Conservation (phyloP, 257 asterid species). For the Ligustrum vulgare region DNA sequence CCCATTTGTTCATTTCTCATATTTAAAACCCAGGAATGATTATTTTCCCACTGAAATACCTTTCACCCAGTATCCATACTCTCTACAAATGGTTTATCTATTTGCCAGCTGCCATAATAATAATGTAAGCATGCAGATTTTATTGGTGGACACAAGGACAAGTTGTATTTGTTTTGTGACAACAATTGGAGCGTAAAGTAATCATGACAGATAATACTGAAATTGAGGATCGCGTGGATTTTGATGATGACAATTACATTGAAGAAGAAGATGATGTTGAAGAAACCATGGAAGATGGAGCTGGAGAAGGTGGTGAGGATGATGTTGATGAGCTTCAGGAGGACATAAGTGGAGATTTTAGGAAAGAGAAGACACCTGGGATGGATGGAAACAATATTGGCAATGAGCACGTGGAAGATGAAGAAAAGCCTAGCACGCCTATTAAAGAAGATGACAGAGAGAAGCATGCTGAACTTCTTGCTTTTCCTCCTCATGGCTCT, state of each 20-base stretch:
- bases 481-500: slow-evolving; percentile 92
- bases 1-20: slow-evolving; percentile 30
- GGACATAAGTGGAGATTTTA: slow-evolving; percentile 57
- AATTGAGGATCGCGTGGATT: slow-evolving; percentile 87
- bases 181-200: slow-evolving; percentile 35
- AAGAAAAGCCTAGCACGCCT: slow-evolving; percentile 41
- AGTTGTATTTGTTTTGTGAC: slow-evolving; percentile 44
- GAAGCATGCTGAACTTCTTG: slow-evolving; percentile 68
- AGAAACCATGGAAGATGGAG: slow-evolving; percentile 79
- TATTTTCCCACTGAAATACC: slow-evolving; percentile 33
- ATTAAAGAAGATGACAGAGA: slow-evolving; percentile 41
- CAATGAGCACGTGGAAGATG: slow-evolving; percentile 42
- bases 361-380: slow-evolving; percentile 53
- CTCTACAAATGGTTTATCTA: slow-evolving; percentile 38
- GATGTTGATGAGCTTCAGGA: slow-evolving; percentile 58
- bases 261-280: slow-evolving; percentile 85
- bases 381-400: slow-evolving; percentile 38
- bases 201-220: slow-evolving; percentile 86
- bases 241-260: slow-evolving; percentile 86
- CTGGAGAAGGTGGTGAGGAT: slow-evolving; percentile 67
- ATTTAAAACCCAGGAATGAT: slow-evolving; percentile 28
- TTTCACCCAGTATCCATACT: slow-evolving; percentile 41
- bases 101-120: slow-evolving; percentile 36
- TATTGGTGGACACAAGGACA: slow-evolving; percentile 41
- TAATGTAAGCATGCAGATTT: slow-evolving; percentile 59